Conservation (phyloP, 2,329 filamentous ascomycete species). For the Madurella fahalii region DNA sequence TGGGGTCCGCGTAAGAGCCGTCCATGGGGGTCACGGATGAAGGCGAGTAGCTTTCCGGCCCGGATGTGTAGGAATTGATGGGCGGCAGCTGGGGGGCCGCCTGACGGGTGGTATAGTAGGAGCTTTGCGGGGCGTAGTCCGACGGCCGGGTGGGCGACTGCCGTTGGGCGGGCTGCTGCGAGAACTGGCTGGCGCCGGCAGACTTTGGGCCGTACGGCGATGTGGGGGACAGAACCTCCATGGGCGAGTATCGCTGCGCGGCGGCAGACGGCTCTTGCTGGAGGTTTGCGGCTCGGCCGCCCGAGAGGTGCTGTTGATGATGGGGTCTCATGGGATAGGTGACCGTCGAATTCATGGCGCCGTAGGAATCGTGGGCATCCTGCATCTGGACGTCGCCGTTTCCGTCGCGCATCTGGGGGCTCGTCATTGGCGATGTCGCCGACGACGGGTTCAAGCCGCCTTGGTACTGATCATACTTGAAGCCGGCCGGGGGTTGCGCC, state of each 20-base stretch:
- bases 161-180: conserved; percentile 51
- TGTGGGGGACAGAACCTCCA: conserved; percentile 81
- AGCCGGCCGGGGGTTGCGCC: conserved; percentile 49
- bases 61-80: conserved; percentile 63
- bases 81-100: conserved; percentile 63
- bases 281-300: conserved; percentile 53
- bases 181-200: conserved; percentile 51
- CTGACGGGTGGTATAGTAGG: conserved; percentile 54
- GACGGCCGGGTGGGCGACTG: conserved; percentile 74
- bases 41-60: conserved; percentile 69
- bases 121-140: conserved; percentile 52
- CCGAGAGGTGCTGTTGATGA: conserved; percentile 68
- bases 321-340: conserved; percentile 80
- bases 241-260: conserved; percentile 90
- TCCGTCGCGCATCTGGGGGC: conserved; percentile 62
- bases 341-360: conserved; percentile 74
- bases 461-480: conserved; percentile 67
- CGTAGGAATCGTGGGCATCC: conserved; percentile 77
- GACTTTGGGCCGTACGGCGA: conserved; percentile 68
- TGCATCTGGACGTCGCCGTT: conserved; percentile 82
- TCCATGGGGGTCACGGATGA: conserved; percentile 65
- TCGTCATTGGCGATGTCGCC: conserved; percentile 54
- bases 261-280: conserved; percentile 78
- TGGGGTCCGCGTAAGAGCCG: conserved; percentile 57
- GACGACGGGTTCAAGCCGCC: conserved; percentile 42